phyloP scores from a whole-genome alignment of 2,329 filamentous ascomycete species.

The Aureobasidium pullulans region DNA sequence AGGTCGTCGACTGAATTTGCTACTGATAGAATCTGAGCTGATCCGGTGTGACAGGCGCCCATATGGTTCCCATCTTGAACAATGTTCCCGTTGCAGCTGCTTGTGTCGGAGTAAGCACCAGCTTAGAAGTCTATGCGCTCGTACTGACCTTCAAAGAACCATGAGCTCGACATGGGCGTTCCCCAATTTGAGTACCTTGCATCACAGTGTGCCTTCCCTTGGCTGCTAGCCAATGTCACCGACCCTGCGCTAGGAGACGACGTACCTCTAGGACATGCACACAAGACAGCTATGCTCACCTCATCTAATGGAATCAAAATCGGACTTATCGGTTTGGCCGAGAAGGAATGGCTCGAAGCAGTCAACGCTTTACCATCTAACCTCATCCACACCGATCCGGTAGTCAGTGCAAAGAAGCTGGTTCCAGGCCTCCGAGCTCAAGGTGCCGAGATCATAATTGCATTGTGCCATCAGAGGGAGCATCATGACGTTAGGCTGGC shows the following conservation, averaged over 20 bases:
- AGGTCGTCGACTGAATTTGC: slow-evolving; percentile 39
- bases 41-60: slow-evolving; percentile 45
- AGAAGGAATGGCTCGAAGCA: slow-evolving; percentile 80
- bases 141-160: slow-evolving; percentile 37
- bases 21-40: background rate
- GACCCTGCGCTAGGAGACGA: slow-evolving; percentile 72
- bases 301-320: slow-evolving; percentile 79
- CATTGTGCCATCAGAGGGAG: slow-evolving; percentile 77
- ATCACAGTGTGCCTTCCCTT: slow-evolving; percentile 73
- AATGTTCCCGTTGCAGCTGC: slow-evolving; percentile 67
- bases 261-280: slow-evolving; percentile 67
- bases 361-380: slow-evolving; percentile 80
- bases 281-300: slow-evolving; percentile 68
- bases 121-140: no score
- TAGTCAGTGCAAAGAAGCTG: slow-evolving; percentile 65
- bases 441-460: slow-evolving; percentile 76
- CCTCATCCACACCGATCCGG: slow-evolving; percentile 74
- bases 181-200: slow-evolving; percentile 68
- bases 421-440: slow-evolving; percentile 64
- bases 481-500: slow-evolving; percentile 86
- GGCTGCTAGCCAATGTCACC: slow-evolving; percentile 81
- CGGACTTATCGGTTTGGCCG: slow-evolving; percentile 76
- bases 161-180: slow-evolving; percentile 88
- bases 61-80: slow-evolving; percentile 86
- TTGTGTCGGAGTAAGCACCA: slow-evolving; percentile 49